Evolutionary conservation across 768 basidiomycete genomes (phyloP).

Genomic region (Termitomyces heimii): DNA sequence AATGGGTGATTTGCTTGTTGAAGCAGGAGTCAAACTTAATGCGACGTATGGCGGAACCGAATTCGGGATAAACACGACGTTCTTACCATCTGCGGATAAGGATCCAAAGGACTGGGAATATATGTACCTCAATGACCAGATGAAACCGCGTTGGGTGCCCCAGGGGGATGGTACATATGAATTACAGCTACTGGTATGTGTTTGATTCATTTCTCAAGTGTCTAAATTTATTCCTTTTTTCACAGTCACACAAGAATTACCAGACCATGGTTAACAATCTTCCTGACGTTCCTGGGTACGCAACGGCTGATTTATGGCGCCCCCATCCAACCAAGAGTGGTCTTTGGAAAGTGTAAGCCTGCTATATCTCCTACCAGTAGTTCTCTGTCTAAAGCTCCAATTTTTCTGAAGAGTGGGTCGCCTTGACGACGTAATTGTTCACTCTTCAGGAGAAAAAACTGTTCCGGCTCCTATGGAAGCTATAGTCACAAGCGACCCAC

Average conservation of each 20-base stretch:
- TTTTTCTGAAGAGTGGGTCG: not conserved
- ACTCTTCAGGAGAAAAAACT: slow-evolving; percentile 11
- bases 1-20: slow-evolving; percentile 6
- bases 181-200: slow-evolving; percentile 28
- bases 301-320: slow-evolving; percentile 36
- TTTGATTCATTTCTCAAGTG: not conserved
- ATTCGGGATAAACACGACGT: slow-evolving; percentile 6
- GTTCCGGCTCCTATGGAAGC: not conserved
- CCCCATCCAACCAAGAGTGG: slow-evolving; percentile 28
- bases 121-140: slow-evolving; percentile 10
- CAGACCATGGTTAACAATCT: slow-evolving; percentile 24
- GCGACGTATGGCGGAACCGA: slow-evolving; percentile 13
- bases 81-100: slow-evolving; percentile 14
- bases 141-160: slow-evolving; percentile 20
- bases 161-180: slow-evolving; percentile 27
- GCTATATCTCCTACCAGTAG: not conserved
- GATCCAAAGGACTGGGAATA: slow-evolving; percentile 10
- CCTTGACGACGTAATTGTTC: slow-evolving; percentile 20
- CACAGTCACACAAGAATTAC: not conserved
- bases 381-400: not conserved
- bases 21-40: slow-evolving; percentile 5
- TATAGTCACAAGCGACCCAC: slow-evolving; percentile 10
- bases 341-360: not conserved
- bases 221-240: not conserved
- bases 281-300: slow-evolving; percentile 31